Conservation (phyloP, 2,329 filamentous ascomycete species). For the Colletotrichum tofieldiae region DNA sequence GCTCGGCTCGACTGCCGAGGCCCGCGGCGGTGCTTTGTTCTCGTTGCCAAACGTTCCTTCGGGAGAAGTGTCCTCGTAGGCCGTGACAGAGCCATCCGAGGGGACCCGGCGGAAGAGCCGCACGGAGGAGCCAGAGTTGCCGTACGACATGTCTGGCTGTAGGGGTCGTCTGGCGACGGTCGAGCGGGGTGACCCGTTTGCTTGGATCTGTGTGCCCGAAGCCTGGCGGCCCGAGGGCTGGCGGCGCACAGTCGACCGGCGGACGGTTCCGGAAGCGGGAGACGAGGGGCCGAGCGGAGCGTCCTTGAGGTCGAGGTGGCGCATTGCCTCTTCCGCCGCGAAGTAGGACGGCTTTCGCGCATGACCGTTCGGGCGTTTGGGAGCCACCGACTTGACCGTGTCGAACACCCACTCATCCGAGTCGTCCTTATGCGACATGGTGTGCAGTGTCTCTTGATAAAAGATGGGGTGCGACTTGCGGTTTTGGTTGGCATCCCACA, state of each 20-base stretch:
- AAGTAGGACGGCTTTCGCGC: constrained; percentile 71
- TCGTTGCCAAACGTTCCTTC: constrained; percentile 70
- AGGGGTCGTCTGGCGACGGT: constrained; percentile 79
- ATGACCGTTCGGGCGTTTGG: constrained; percentile 69
- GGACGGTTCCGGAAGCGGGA: constrained; percentile 69
- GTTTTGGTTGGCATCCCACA: constrained; percentile 83
- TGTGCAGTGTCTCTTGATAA: constrained; percentile 92
- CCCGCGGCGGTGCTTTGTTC: constrained; percentile 70
- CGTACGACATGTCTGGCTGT: constrained; percentile 92
- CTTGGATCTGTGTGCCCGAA: constrained; percentile 56
- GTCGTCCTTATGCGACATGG: constrained; percentile 76
- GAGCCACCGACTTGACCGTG: constrained; percentile 83
- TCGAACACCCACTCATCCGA: constrained; percentile 96
- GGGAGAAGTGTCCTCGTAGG: constrained; percentile 56
- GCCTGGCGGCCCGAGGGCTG: constrained; percentile 64
- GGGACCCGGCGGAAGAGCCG: constrained; percentile 90
- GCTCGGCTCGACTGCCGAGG: constrained; percentile 67
- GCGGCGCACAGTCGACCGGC: constrained; percentile 70
- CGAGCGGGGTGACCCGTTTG: constrained; percentile 60
- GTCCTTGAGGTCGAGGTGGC: constrained; percentile 74
- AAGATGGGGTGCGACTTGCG: constrained; percentile 82
- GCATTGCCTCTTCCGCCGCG: constrained; percentile 73
- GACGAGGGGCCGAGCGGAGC: constrained; percentile 71
- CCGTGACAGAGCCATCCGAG: constrained; percentile 74
- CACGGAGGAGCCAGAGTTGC: constrained; percentile 92